Evolutionary conservation across 164 flowering plant species (phyloP).

Genomic region (Akebia trifoliata): DNA sequence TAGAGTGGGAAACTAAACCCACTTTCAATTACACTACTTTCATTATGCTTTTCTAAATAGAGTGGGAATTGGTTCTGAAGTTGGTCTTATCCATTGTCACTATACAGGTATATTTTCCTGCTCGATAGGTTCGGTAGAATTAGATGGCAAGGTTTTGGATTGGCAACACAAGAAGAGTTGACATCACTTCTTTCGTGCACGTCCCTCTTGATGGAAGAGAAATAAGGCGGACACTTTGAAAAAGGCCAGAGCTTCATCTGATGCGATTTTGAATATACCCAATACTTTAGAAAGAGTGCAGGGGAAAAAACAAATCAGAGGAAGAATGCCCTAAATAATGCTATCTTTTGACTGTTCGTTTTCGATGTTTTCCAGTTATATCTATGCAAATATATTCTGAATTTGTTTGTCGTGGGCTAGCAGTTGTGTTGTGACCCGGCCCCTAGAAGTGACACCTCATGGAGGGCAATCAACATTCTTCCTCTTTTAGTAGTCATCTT

Average conservation of each 20-base stretch:
- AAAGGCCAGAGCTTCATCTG: background rate
- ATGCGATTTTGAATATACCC: background rate
- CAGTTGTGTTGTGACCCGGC: too few species aligned
- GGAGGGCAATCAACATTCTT: too few species aligned
- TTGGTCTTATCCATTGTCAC: background rate
- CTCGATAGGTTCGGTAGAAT: conserved; percentile 85
- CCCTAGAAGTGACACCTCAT: too few species aligned
- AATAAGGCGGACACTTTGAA: conserved; percentile 19
- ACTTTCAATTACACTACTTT: too few species aligned
- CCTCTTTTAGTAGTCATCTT: too few species aligned
- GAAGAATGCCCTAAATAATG: too few species aligned
- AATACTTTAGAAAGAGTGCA: background rate
- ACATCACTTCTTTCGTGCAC: conserved; percentile 72
- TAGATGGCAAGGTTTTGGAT: conserved; percentile 96
- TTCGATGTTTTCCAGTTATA: too few species aligned
- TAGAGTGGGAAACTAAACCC: too few species aligned
- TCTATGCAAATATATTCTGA: too few species aligned
- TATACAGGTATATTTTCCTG: conserved; percentile 69
- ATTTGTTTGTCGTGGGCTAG: too few species aligned
- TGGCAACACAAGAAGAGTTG: conserved; percentile 68
- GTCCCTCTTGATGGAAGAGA: conserved; percentile 62
- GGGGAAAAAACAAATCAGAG: background rate
- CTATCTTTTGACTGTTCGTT: too few species aligned
- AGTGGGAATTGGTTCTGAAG: background rate
- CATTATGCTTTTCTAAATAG: background rate